Evolutionary conservation across 768 basidiomycete species (phyloP), one percentile per base, ranked within the genome.

Genomic region (Steccherinum ochraceum): DNA sequence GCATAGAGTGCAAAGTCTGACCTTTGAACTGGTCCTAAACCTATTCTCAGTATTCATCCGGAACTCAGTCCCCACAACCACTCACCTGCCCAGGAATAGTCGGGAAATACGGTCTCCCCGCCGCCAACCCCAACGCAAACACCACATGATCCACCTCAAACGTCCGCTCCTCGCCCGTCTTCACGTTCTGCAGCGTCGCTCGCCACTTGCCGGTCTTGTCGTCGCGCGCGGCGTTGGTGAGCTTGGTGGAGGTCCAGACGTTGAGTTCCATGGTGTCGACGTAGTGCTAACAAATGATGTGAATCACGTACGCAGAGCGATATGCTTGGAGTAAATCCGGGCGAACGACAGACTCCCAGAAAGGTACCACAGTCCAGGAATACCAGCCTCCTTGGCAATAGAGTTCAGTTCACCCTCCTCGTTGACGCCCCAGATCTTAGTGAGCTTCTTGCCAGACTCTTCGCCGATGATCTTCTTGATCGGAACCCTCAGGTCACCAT

Each of bases 301-400:
- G n/a, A n/a, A n/a, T n/a, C n/a, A 77, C 83, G 60, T 59, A 86
- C 82, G 82, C 45, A 85, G 68, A 0, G 81, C 83, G 30, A 86
- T 45, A 58, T 81, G 81, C 51, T 78, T 84, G 4, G 85, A 86
- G 63, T 83, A 74, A 85, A 86, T 0, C 85, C 72, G 52, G 77
- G 78, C 54, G 79, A 55, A 0, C 11, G 19, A 27, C 5, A 19
- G 3, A 40, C 51, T 55, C 59, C 84, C 84, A 65, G 81, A 70
- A 72, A 80, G 77, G 53, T 65, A 73, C 80, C 82, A 86, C 35
- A 82, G 47, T 44, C 75, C 74, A 19, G 74, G 68, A n/a, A 76
- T 59, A 23, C 81, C 83, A 24, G 78, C 57, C 54, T 78, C 75
- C n/a, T 74, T 69, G 69, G 69, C 80, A 13, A 64, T 60, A 0